Evolutionary conservation across 2,329 filamentous ascomycete species (phyloP).

Genomic region (Aureobasidium sp.): DNA sequence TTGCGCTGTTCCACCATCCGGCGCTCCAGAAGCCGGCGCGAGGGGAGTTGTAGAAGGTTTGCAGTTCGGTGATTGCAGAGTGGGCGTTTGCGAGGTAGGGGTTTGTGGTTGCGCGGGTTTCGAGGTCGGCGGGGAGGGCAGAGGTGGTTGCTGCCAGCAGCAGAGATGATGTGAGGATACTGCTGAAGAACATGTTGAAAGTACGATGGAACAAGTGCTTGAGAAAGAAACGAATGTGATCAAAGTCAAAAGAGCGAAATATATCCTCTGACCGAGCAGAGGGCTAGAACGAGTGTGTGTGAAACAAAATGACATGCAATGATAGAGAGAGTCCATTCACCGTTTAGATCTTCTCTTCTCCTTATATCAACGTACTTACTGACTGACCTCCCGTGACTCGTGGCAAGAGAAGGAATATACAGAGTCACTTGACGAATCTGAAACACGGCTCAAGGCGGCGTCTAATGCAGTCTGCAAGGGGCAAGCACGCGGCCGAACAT

Average conservation of each 20-base stretch:
- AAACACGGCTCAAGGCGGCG: slow-evolving; percentile 7
- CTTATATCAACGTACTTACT: neutral
- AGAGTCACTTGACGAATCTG: neutral
- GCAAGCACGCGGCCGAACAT: neutral
- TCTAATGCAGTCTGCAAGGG: slow-evolving; percentile 14
- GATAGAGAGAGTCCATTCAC: neutral
- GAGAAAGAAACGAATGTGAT: neutral
- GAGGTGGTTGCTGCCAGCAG: slow-evolving; percentile 13
- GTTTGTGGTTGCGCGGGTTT: neutral
- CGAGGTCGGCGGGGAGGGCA: neutral
- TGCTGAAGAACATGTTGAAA: neutral
- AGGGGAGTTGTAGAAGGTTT: slow-evolving; percentile 17
- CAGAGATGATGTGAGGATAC: neutral
- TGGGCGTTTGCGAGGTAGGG: slow-evolving; percentile 12
- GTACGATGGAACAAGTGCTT: neutral
- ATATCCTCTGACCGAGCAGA: neutral
- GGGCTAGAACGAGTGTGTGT: neutral
- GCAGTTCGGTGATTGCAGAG: slow-evolving; percentile 11
- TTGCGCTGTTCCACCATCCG: slow-evolving; percentile 19
- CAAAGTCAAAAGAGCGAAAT: neutral
- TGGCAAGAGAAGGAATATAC: neutral
- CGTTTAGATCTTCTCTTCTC: neutral
- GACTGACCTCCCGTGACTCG: too few species aligned
- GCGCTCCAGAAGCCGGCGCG: slow-evolving; percentile 3
- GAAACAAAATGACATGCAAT: neutral